phyloP scores from a whole-genome alignment of 192 early-diverging fungal species.

The Linnemannia exigua region DNA sequence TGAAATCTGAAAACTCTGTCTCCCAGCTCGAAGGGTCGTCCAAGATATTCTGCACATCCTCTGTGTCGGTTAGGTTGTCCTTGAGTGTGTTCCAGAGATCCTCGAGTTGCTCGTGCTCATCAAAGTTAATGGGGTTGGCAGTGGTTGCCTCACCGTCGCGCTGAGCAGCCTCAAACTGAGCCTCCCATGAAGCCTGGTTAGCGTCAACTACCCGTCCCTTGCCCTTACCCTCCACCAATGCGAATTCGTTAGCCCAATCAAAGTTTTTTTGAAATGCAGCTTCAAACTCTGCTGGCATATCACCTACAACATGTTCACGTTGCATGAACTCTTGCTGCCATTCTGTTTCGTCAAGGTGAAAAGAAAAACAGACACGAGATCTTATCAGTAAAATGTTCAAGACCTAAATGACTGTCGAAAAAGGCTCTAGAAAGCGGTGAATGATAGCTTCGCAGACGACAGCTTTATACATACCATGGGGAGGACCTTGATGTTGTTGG shows the following conservation, averaged over 20 bases:
- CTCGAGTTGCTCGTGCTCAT: slow-evolving; percentile 64
- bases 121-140: slow-evolving; percentile 58
- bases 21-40: slow-evolving; percentile 49
- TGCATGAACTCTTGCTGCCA: slow-evolving; percentile 70
- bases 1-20: slow-evolving; percentile 58
- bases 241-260: slow-evolving; percentile 86
- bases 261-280: slow-evolving; percentile 71
- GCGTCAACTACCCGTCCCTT: slow-evolving; percentile 60
- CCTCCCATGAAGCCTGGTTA: slow-evolving; percentile 68
- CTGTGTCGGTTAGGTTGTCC: slow-evolving; percentile 49
- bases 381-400: background rate
- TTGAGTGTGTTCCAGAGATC: slow-evolving; percentile 65
- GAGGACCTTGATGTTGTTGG: slow-evolving; percentile 51
- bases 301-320: slow-evolving; percentile 56
- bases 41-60: slow-evolving; percentile 51
- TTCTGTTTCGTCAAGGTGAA: slow-evolving; percentile 16
- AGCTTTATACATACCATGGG: slow-evolving; percentile 35
- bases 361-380: background rate
- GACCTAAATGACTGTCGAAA: background rate
- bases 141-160: slow-evolving; percentile 54
- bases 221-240: slow-evolving; percentile 71
- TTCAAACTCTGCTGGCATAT: slow-evolving; percentile 69
- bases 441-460: background rate
- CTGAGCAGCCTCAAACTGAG: slow-evolving; percentile 69
- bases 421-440: background rate